A percentile compares a stretch with the other conserved stretches of the same genome.
These are phyloP conservation scores for Gastrolobium bilobum DNA, from an alignment of 306 rosid genomes.

Conservation along the genomic window DNA sequence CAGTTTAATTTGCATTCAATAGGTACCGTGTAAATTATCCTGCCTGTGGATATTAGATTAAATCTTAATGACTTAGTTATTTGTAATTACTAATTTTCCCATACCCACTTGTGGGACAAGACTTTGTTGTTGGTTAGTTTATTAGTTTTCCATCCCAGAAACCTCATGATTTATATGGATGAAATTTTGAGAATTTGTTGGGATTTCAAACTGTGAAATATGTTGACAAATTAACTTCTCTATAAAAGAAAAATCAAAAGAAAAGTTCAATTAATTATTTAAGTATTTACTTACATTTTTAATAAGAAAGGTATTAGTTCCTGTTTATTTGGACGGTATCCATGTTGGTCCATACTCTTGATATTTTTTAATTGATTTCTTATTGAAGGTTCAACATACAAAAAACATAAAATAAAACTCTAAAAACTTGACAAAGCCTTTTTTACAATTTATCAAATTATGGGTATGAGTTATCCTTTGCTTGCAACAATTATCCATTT, in stretches of 20 bases:
- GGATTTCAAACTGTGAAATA: neutral
- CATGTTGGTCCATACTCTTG: neutral
- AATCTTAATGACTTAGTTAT: neutral
- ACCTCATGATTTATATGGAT: neutral
- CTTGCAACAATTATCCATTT: constrained; percentile 12
- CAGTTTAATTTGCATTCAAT: constrained; percentile 1
- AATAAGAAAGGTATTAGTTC: neutral
- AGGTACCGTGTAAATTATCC: neutral
- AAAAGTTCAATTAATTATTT: neutral
- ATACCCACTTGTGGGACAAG: neutral
- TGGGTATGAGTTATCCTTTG: constrained; percentile 23
- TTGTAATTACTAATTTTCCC: neutral
- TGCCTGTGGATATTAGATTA: neutral
- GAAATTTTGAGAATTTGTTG: neutral
- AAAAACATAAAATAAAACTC: neutral
- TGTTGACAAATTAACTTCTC: neutral
- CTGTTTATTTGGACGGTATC: neutral
- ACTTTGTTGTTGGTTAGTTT: neutral
- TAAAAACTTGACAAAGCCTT: neutral
- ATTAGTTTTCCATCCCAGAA: neutral
- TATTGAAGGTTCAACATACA: neutral
- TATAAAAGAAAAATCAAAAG: neutral
- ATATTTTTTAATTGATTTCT: neutral
- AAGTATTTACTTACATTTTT: neutral
- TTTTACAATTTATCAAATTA: neutral